Base-by-base conservation (phyloP, 1,139 yeast species). In the Taphrina pruni region DNA sequence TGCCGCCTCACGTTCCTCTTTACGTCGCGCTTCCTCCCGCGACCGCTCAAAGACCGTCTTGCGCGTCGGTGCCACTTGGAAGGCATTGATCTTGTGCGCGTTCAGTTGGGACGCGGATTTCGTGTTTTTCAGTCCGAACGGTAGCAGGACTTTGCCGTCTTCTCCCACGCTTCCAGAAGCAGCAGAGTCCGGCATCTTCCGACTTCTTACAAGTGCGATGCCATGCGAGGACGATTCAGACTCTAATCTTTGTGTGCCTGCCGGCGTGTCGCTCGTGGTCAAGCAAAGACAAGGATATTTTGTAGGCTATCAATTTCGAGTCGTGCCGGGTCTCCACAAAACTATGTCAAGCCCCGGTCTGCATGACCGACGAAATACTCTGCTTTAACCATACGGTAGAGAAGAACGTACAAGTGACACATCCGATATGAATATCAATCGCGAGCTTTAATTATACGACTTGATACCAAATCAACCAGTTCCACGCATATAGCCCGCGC, bases 31-130 rank as follows among this genome's bases (percentile, higher is more conserved):
- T n/a, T 65, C 70, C 20, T 71, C 73, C 20, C 56, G 45, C 11
- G 72, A 72, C 32, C 67, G 60, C 36, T 72, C 73, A 45, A 71
- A 71, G 41, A 72, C 70, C 5, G 71, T 60, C 52, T 70, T 70
- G 17, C 54, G 48, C 46, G 68, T 50, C 20, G 66, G 51, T 6
- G 68, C 61, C 17, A 60, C 46, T 17, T 61, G 60, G 55, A 48
- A 68, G 17, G 70, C 68, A 12, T 68, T 45, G 45, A 66, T 32
- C 36, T 66, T 66, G 35, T 55, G 62, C 17, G 38, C 41, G 26
- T 64, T 41, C 6, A 39, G 60, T 11, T 41, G 60, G 8, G 60
- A 56, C 12, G 26, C 46, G 7, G 26, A 14, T 21, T 41, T 38
- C 12, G 48, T 38, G 50, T 39, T 48, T 35, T 56, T 56, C 60